Percentiles rank a stretch among this genome's conserved stretches.
phyloP scores from a whole-genome alignment of 1,284 basidiomycete genomes.

The Neotropicomus parvogracilis region DNA sequence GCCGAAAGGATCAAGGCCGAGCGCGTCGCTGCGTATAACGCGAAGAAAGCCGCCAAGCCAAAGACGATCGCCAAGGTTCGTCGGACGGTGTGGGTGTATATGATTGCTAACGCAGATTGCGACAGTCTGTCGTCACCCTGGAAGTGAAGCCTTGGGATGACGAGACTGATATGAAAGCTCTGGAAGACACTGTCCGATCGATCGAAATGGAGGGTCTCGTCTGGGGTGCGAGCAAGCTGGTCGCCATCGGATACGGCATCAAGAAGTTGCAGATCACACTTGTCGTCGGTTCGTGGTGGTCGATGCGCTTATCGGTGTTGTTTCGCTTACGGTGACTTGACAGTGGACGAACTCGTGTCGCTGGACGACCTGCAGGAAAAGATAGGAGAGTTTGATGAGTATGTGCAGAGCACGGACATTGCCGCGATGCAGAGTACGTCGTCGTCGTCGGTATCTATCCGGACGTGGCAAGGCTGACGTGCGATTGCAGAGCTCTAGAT shows the following conservation, averaged over 20 bases:
- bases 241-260: slow-evolving; percentile 93
- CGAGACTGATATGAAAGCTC: slow-evolving; percentile 91
- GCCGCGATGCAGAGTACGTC: slow-evolving; percentile 85
- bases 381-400: slow-evolving; percentile 87
- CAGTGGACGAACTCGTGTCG: slow-evolving; percentile 94
- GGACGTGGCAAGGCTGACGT: slow-evolving; percentile 8
- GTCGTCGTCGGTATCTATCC: neutral
- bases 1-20: slow-evolving; percentile 93
- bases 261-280: slow-evolving; percentile 91
- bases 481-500: slow-evolving; percentile 22
- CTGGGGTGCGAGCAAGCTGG: slow-evolving; percentile 91
- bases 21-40: slow-evolving; percentile 92
- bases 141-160: slow-evolving; percentile 99
- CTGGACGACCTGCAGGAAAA: slow-evolving; percentile 93
- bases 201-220: slow-evolving; percentile 91
- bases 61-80: slow-evolving; percentile 86
- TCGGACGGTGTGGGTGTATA: slow-evolving; percentile 15
- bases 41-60: slow-evolving; percentile 90
- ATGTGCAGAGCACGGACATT: slow-evolving; percentile 92
- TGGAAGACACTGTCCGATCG: slow-evolving; percentile 83
- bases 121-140: slow-evolving; percentile 88
- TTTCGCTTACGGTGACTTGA: neutral
- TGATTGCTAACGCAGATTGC: slow-evolving; percentile 13
- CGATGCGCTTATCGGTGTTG: neutral
- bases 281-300: slow-evolving; percentile 75